Conservation (phyloP, 768 basidiomycete species). For the Hygrophoropsis aurantiaca region DNA sequence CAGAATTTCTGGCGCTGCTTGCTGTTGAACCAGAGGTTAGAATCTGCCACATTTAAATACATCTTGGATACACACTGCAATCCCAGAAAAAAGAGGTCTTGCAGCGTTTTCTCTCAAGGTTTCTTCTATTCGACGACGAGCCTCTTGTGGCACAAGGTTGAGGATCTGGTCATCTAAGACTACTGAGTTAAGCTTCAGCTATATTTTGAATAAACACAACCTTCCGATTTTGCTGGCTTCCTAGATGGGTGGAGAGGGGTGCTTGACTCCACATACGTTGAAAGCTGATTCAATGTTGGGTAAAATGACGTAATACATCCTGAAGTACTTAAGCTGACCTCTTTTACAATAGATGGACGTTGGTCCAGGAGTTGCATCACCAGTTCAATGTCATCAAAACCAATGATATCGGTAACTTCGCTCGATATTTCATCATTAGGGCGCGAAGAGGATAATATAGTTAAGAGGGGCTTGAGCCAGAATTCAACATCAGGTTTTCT, state of each 20-base stretch:
- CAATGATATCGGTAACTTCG: constrained; percentile 77
- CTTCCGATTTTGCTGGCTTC: too few relatives aligned
- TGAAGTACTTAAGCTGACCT: constrained; percentile 38
- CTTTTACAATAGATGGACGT: constrained; percentile 45
- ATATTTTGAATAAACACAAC: too few relatives aligned
- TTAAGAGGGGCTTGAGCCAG: constrained; percentile 19
- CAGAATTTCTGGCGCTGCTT: constrained; percentile 56
- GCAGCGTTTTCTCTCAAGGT: constrained; percentile 58
- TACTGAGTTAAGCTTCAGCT: not conserved
- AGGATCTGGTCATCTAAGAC: constrained; percentile 18
- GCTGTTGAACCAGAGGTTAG: constrained; percentile 33
- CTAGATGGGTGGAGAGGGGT: not conserved
- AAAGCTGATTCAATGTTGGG: constrained; percentile 11
- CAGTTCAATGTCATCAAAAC: constrained; percentile 82
- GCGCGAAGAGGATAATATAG: constrained; percentile 47
- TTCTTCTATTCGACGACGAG: constrained; percentile 62
- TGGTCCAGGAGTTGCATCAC: constrained; percentile 67
- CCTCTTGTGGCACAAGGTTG: constrained; percentile 44
- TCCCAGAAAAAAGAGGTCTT: constrained; percentile 62
- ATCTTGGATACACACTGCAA: constrained; percentile 54
- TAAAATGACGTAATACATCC: too few relatives aligned
- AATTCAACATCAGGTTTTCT: constrained; percentile 8
- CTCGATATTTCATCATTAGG: constrained; percentile 72
- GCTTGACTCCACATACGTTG: not conserved
- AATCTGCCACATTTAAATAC: not conserved